Conservation (phyloP, 2,329 filamentous ascomycete genomes). For the Sarocladium brachiariae region DNA sequence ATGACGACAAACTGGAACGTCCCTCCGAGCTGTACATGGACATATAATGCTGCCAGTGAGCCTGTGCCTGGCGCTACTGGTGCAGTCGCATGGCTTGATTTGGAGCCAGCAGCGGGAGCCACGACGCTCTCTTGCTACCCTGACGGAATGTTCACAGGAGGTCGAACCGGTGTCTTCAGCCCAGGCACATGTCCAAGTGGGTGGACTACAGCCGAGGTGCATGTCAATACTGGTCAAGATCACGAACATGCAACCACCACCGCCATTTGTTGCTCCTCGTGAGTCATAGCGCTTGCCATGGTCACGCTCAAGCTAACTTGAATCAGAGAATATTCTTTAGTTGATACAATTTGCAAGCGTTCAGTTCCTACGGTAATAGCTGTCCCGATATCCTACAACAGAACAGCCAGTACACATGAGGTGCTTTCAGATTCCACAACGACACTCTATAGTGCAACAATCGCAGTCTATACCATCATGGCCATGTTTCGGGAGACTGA, state of each 20-base stretch:
- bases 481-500: conserved; percentile 31
- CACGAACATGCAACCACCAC: conserved; percentile 28
- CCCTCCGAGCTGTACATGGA: conserved; percentile 31
- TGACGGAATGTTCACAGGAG: conserved; percentile 30
- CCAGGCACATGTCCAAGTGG: conserved; percentile 32
- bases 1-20: conserved; percentile 32
- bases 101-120: conserved; percentile 27
- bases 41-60: conserved; percentile 25
- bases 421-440: conserved; percentile 28
- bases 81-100: conserved; percentile 29
- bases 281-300: conserved; percentile 17
- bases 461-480: conserved; percentile 30
- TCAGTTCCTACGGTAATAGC: conserved; percentile 29
- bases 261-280: conserved; percentile 35
- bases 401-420: conserved; percentile 27
- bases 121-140: conserved; percentile 34
- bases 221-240: conserved; percentile 21
- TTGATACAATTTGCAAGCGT: conserved; percentile 27
- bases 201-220: conserved; percentile 31
- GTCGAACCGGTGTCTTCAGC: conserved; percentile 31
- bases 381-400: conserved; percentile 29
- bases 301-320: not conserved
- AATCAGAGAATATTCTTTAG: conserved; percentile 26
- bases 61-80: conserved; percentile 19
- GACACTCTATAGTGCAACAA: conserved; percentile 29